These are phyloP conservation scores for Neurospora sp. DNA, from an alignment of 2,329 filamentous ascomycete species.

Conservation along the genomic window DNA sequence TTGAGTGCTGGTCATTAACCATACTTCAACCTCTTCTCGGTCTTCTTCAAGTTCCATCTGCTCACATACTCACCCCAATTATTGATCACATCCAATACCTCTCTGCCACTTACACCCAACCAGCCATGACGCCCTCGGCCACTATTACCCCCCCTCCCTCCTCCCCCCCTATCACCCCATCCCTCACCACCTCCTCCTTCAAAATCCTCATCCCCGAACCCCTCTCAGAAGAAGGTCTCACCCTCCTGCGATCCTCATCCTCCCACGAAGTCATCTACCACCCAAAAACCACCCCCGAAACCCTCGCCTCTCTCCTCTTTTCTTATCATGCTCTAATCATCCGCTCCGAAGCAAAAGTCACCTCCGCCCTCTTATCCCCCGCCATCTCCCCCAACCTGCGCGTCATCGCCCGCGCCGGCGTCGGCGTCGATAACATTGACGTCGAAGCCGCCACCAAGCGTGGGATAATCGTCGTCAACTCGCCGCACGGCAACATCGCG, in stretches of 20 bases:
- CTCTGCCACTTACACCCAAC: not conserved
- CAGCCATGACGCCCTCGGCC: constrained; percentile 22
- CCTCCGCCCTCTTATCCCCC: constrained; percentile 48
- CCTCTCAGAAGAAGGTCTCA: constrained; percentile 67
- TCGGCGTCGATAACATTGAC: constrained; percentile 77
- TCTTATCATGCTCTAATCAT: constrained; percentile 70
- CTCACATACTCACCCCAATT: not conserved
- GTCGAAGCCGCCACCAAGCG: constrained; percentile 60
- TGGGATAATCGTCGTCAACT: constrained; percentile 74
- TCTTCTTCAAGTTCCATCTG: not conserved
- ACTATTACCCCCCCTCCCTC: constrained; percentile 15
- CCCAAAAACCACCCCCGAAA: constrained; percentile 50
- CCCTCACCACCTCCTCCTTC: constrained; percentile 17
- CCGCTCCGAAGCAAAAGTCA: constrained; percentile 75
- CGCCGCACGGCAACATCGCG: constrained; percentile 68
- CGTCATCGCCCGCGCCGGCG: constrained; percentile 71
- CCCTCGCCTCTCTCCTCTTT: constrained; percentile 56
- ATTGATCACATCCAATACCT: not conserved
- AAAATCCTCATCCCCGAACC: constrained; percentile 69
- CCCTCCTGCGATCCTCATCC: constrained; percentile 45
- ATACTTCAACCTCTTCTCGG: not conserved
- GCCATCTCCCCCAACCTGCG: constrained; percentile 56
- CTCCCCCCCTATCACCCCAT: constrained; percentile 9
- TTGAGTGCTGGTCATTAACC: no score
- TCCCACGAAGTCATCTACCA: constrained; percentile 56